Evolutionary conservation across 345 rosid genomes (phyloP).

Genomic region (Hibiscus trionum): DNA sequence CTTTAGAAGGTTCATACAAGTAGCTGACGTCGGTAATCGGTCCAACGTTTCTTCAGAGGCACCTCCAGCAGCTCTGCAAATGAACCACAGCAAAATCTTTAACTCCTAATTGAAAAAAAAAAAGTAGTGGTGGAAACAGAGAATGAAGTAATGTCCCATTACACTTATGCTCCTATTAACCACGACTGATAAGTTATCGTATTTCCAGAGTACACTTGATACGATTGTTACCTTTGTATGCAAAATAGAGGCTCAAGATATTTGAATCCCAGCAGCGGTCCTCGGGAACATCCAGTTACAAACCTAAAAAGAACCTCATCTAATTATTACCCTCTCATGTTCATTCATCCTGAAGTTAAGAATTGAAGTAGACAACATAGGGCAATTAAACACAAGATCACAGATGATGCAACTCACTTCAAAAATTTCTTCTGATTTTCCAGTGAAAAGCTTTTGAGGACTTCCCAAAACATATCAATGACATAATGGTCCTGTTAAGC

Average conservation of each 20-base stretch:
- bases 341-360: not conserved
- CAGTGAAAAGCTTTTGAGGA: slow-evolving; percentile 74
- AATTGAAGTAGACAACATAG: slow-evolving; percentile 3
- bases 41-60: slow-evolving; percentile 73
- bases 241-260: slow-evolving; percentile 88
- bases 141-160: not conserved
- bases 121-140: not conserved
- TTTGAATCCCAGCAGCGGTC: slow-evolving; percentile 91
- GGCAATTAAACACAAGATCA: slow-evolving; percentile 5
- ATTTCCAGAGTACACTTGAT: slow-evolving; percentile 12
- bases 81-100: not conserved
- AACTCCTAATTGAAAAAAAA: not conserved
- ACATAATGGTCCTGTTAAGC: slow-evolving; percentile 84
- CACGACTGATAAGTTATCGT: slow-evolving; percentile 2
- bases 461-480: slow-evolving; percentile 93
- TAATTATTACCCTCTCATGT: slow-evolving; percentile 9
- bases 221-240: slow-evolving; percentile 68
- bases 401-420: slow-evolving; percentile 49
- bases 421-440: slow-evolving; percentile 84
- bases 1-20: slow-evolving; percentile 98
- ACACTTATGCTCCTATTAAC: not conserved
- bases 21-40: slow-evolving; percentile 89
- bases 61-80: slow-evolving; percentile 51
- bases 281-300: slow-evolving; percentile 98
- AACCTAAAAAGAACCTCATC: slow-evolving; percentile 43